A percentile compares a stretch with the other conserved stretches of the same genome.
phyloP scores from a whole-genome alignment of 495 filamentous ascomycete genomes.

The Podospora pseudopauciseta region DNA sequence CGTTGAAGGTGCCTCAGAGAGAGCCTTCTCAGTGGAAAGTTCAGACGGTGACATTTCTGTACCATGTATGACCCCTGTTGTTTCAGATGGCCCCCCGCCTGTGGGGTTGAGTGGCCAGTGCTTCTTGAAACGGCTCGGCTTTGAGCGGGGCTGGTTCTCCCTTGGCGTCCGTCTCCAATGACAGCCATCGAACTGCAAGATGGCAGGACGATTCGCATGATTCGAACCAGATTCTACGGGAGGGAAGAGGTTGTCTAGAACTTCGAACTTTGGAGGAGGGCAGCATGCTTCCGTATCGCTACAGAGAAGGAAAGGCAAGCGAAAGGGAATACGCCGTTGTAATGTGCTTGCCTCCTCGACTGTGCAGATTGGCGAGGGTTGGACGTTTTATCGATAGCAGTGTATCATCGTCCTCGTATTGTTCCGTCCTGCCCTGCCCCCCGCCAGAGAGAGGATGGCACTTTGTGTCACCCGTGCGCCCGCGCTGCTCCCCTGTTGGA shows the following conservation, averaged over 20 bases:
- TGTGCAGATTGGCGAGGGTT: not conserved
- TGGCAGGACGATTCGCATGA: not conserved
- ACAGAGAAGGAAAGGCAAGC: not conserved
- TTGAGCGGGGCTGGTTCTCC: not conserved
- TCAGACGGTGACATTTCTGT: not conserved
- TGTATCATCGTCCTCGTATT: conserved; percentile 5
- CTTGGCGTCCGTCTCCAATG: not conserved
- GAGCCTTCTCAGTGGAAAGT: not conserved
- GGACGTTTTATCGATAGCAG: not conserved
- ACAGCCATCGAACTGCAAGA: not conserved
- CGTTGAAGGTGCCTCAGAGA: not conserved
- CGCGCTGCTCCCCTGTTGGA: not conserved
- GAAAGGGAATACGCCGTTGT: too few species aligned
- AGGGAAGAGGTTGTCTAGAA: not conserved
- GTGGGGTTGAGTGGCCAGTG: not conserved
- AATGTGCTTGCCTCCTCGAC: not conserved
- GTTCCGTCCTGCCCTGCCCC: not conserved
- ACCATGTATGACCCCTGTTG: not conserved
- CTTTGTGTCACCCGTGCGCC: not conserved
- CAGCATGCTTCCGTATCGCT: too few species aligned
- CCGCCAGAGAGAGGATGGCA: not conserved
- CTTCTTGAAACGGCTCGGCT: not conserved
- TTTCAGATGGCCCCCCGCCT: not conserved
- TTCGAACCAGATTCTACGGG: not conserved
- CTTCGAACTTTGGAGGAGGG: not conserved